These are phyloP conservation scores for Zygosaccharomyces pseudobailii DNA, from an alignment of 1,139 yeast genomes.

Conservation along the genomic window DNA sequence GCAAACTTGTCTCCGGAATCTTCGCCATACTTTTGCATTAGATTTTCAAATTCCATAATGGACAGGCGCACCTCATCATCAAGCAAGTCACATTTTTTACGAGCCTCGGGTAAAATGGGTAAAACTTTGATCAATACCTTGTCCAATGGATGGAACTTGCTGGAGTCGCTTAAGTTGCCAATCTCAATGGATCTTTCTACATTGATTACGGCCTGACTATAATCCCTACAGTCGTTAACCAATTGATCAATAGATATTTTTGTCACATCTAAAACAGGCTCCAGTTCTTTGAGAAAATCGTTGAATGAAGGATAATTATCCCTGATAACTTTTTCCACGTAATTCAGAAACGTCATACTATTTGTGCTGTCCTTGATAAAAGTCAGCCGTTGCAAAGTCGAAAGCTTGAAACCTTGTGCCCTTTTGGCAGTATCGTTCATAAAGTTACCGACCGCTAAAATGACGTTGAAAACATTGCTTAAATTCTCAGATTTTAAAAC, in stretches of 20 bases:
- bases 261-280: constrained; percentile 54
- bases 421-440: constrained; percentile 79
- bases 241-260: constrained; percentile 67
- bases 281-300: constrained; percentile 54
- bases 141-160: constrained; percentile 72
- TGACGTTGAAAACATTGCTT: constrained; percentile 65
- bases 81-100: constrained; percentile 59
- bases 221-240: constrained; percentile 56
- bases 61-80: constrained; percentile 60
- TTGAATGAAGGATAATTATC: constrained; percentile 63
- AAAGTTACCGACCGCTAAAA: constrained; percentile 76
- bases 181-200: constrained; percentile 69
- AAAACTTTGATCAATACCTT: constrained; percentile 56
- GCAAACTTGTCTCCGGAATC: constrained; percentile 67
- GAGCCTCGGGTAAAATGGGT: constrained; percentile 64
- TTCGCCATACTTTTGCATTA: constrained; percentile 75
- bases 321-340: constrained; percentile 69
- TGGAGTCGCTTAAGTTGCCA: constrained; percentile 71
- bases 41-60: constrained; percentile 59
- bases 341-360: constrained; percentile 73
- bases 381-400: constrained; percentile 67
- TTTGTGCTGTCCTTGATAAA: constrained; percentile 76
- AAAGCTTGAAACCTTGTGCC: constrained; percentile 73
- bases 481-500: constrained; percentile 56
- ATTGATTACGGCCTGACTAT: constrained; percentile 53